Conservation (phyloP, 2,329 filamentous ascomycete genomes). For the Aspergillus pseudoglaucus region DNA sequence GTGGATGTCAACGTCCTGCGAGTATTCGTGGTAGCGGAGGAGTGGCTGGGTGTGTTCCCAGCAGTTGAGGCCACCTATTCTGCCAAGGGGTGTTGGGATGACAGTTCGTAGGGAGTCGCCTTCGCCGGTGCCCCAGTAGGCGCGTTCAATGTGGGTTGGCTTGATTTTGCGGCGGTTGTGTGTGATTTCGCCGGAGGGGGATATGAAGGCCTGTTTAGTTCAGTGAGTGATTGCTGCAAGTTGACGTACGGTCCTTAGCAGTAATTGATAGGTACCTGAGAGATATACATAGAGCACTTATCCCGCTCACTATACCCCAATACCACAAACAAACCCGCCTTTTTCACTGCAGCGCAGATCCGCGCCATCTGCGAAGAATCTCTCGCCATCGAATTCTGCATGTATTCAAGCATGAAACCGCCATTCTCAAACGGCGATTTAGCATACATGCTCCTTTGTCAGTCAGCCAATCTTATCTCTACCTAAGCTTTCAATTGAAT, state of each 20-base stretch:
- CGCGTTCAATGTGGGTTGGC: slow-evolving; percentile 45
- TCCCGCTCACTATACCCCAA: slow-evolving; percentile 38
- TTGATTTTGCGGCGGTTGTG: slow-evolving; percentile 45
- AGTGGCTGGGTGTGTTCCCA: slow-evolving; percentile 46
- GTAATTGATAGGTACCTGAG: slow-evolving; percentile 22
- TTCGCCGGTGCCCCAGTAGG: slow-evolving; percentile 41
- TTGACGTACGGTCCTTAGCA: neutral
- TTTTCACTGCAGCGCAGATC: slow-evolving; percentile 28
- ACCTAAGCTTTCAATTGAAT: too few species aligned
- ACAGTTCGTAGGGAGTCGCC: slow-evolving; percentile 31
- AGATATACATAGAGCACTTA: slow-evolving; percentile 37
- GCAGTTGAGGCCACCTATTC: slow-evolving; percentile 31
- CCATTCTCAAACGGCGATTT: neutral
- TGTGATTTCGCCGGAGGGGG: slow-evolving; percentile 32
- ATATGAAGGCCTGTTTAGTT: slow-evolving; percentile 42
- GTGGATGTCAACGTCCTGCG: slow-evolving; percentile 40
- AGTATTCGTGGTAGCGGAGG: slow-evolving; percentile 39
- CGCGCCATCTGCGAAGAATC: slow-evolving; percentile 27
- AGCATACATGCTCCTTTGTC: slow-evolving; percentile 2
- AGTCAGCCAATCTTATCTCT: neutral
- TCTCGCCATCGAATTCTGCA: neutral
- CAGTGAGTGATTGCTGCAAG: neutral
- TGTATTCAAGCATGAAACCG: slow-evolving; percentile 3
- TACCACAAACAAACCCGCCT: slow-evolving; percentile 32
- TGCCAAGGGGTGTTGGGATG: slow-evolving; percentile 30